phyloP scores from a whole-genome alignment of 768 basidiomycete genomes.

The Tephrocybe sp. region DNA sequence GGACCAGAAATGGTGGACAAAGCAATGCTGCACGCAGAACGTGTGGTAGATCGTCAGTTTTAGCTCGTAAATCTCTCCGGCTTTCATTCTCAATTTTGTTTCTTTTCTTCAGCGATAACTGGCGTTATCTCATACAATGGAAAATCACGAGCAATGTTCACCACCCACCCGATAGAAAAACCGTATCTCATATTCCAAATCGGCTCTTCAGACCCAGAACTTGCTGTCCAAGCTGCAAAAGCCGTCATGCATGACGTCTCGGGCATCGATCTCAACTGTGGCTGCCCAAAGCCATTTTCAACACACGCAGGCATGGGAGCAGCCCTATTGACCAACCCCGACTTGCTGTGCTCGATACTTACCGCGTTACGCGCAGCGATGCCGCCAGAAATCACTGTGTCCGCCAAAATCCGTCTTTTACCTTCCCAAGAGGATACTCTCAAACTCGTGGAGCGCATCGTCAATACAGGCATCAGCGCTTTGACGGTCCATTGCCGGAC shows the following conservation, averaged over 20 bases:
- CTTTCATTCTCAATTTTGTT: neutral
- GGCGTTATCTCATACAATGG: constrained; percentile 89
- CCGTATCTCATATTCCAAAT: constrained; percentile 95
- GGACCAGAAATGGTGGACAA: constrained; percentile 96
- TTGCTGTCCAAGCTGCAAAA: constrained; percentile 91
- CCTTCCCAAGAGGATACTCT: constrained; percentile 86
- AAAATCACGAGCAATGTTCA: constrained; percentile 81
- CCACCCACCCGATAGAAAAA: constrained; percentile 92
- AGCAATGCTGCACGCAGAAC: constrained; percentile 83
- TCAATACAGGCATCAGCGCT: constrained; percentile 82
- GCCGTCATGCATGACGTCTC: constrained; percentile 85
- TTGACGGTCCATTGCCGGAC: constrained; percentile 97
- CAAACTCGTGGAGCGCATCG: constrained; percentile 83
- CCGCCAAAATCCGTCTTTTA: constrained; percentile 90
- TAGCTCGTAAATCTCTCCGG: constrained; percentile 6
- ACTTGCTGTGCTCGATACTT: constrained; percentile 87
- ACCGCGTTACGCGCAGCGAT: constrained; percentile 70
- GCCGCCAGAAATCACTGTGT: constrained; percentile 79
- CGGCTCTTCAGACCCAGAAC: constrained; percentile 83
- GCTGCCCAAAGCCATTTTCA: constrained; percentile 96
- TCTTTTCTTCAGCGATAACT: constrained; percentile 54
- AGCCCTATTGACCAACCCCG: constrained; percentile 88
- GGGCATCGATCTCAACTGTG: constrained; percentile 96
- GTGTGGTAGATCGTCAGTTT: constrained; percentile 81
- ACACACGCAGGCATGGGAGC: constrained; percentile 96